Percentiles rank a stretch among this genome's conserved stretches.
Evolutionary conservation across 305 asterid species (phyloP).

Genomic region (Caryopteris hybrid): DNA sequence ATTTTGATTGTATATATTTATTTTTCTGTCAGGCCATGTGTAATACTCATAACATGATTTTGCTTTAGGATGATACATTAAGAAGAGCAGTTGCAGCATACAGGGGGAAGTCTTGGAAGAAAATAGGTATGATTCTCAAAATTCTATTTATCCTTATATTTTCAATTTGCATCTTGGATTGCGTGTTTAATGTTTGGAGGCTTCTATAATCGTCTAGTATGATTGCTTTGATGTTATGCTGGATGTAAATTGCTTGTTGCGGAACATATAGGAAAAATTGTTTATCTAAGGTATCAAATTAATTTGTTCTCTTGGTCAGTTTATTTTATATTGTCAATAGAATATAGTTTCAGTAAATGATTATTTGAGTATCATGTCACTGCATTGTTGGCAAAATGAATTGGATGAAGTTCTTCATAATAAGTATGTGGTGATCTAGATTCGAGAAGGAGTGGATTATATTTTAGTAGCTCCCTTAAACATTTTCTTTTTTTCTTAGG

Average conservation of each 20-base stretch:
- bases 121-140: slow-evolving; percentile 63
- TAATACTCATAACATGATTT: slow-evolving; percentile 2
- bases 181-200: not conserved
- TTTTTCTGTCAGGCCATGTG: not conserved
- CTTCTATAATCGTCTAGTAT: slow-evolving; percentile 7
- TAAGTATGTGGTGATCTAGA: not conserved
- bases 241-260: not conserved
- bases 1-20: not conserved
- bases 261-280: slow-evolving; percentile 3
- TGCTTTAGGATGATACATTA: slow-evolving; percentile 72
- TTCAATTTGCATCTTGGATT: not conserved
- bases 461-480: not conserved
- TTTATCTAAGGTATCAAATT: too few relatives aligned
- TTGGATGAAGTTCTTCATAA: not conserved
- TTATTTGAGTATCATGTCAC: not conserved
- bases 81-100: slow-evolving; percentile 70
- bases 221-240: slow-evolving; percentile 6
- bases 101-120: slow-evolving; percentile 96
- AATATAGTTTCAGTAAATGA: slow-evolving; percentile 1
- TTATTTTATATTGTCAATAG: too few relatives aligned
- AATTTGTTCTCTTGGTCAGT: too few relatives aligned
- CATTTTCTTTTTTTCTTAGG: not conserved
- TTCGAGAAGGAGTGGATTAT: not conserved
- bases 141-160: not conserved
- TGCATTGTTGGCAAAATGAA: not conserved